These are phyloP conservation scores for Exophiala viscosa DNA, from an alignment of 2,329 filamentous ascomycete species.

Conservation along the genomic window DNA sequence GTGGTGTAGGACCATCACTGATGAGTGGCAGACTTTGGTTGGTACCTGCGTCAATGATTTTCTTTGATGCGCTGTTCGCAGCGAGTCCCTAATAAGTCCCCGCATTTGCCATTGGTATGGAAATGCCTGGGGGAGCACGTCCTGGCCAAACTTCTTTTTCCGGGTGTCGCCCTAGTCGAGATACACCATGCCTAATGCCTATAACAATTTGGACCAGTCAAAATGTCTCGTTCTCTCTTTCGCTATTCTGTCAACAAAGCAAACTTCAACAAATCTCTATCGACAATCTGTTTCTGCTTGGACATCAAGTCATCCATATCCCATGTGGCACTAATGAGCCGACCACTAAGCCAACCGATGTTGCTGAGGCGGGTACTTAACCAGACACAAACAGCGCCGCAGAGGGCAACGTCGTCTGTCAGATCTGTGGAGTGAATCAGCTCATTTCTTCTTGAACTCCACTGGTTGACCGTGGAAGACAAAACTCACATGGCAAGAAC, in stretches of 20 bases:
- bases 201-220: no score
- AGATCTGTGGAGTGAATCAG: slow-evolving; percentile 16
- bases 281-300: slow-evolving; percentile 16
- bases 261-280: slow-evolving; percentile 22
- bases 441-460: no score
- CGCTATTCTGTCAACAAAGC: slow-evolving; percentile 8
- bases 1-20: no score
- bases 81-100: no score
- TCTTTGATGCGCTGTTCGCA: no score
- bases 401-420: slow-evolving; percentile 28
- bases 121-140: no score
- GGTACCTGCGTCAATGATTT: no score
- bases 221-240: background rate
- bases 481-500: slow-evolving; percentile 19
- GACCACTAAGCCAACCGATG: slow-evolving; percentile 21
- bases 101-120: no score
- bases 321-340: slow-evolving; percentile 21
- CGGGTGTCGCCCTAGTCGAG: no score
- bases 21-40: no score
- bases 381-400: slow-evolving; percentile 29
- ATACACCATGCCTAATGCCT: no score
- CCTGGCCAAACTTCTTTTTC: no score
- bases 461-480: background rate
- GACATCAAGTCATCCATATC: slow-evolving; percentile 21
- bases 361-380: slow-evolving; percentile 14